Conservation (phyloP, 208 protist species). For the Jaenimonas drosophilae region DNA sequence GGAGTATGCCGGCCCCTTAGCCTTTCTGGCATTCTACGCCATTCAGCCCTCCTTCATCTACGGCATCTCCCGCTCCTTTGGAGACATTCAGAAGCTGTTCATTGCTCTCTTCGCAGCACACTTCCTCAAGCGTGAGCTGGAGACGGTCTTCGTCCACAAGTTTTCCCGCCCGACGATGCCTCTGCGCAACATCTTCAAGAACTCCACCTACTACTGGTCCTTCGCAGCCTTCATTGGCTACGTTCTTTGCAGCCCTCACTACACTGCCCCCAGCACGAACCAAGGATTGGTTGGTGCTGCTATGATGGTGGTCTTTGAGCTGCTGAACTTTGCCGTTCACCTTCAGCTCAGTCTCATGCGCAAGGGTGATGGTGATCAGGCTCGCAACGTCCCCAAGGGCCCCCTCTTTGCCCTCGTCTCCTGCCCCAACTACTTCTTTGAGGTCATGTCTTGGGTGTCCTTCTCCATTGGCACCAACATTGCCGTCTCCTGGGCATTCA, state of each 20-base stretch:
- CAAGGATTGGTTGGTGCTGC: conserved; percentile 37
- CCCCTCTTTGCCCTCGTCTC: conserved; percentile 85
- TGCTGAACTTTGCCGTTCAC: conserved; percentile 89
- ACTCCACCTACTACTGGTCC: conserved; percentile 94
- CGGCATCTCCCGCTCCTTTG: conserved; percentile 25
- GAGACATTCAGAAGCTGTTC: conserved; percentile 71
- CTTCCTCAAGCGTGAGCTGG: conserved; percentile 92
- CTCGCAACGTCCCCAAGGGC: conserved; percentile 73
- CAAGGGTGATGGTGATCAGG: conserved; percentile 42
- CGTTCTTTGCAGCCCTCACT: conserved; percentile 80
- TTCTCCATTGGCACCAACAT: conserved; percentile 88
- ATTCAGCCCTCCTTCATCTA: conserved; percentile 66
- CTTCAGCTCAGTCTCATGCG: conserved; percentile 85
- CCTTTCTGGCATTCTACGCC: conserved; percentile 84
- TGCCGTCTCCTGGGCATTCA: conserved; percentile 74
- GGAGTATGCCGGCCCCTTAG: conserved; percentile 92
- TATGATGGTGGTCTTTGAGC: conserved; percentile 68
- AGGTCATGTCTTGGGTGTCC: conserved; percentile 89
- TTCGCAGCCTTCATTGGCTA: conserved; percentile 88
- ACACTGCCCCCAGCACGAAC: conserved; percentile 48
- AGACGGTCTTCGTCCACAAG: conserved; percentile 94
- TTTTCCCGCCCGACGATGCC: conserved; percentile 93
- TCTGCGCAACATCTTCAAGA: conserved; percentile 92
- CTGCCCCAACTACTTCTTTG: conserved; percentile 95
- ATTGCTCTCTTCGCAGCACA: conserved; percentile 82